Evolutionary conservation across 257 asterid species (phyloP).

Genomic region (Lycium barbarum): DNA sequence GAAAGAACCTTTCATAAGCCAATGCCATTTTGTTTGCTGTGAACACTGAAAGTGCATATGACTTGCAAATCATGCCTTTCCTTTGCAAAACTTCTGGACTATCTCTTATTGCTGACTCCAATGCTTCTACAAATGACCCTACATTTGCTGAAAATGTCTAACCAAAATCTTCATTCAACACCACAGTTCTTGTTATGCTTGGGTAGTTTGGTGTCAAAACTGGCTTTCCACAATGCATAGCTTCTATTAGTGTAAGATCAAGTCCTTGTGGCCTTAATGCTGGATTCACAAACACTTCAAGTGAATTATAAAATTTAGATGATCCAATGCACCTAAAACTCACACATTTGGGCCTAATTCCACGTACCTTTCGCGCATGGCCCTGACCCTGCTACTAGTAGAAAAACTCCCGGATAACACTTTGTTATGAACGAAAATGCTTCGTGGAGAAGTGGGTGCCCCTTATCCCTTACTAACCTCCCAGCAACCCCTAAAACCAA

Average conservation of each 20-base stretch:
- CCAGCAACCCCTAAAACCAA: constrained; percentile 41
- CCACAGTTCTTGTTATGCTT: constrained; percentile 31
- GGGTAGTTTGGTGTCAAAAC: constrained; percentile 39
- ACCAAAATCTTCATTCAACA: constrained; percentile 35
- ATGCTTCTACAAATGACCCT: constrained; percentile 28
- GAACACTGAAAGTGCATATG: constrained; percentile 32
- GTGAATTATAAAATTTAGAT: constrained; percentile 33
- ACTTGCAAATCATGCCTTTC: constrained; percentile 38
- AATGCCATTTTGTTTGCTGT: constrained; percentile 37
- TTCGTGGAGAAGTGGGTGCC: constrained; percentile 34
- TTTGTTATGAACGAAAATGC: constrained; percentile 30
- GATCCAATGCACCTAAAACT: constrained; percentile 35
- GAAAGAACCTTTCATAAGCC: constrained; percentile 37
- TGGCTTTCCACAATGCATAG: constrained; percentile 40
- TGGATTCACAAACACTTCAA: constrained; percentile 41
- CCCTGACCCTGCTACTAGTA: constrained; percentile 36
- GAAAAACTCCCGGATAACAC: constrained; percentile 23
- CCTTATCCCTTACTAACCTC: constrained; percentile 39
- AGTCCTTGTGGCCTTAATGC: constrained; percentile 43
- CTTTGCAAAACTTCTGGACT: constrained; percentile 23
- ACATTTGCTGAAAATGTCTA: constrained; percentile 39
- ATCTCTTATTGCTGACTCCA: constrained; percentile 34
- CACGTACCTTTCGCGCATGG: constrained; percentile 34
- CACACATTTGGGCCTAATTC: constrained; percentile 31
- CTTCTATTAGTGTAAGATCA: constrained; percentile 41